Conservation (phyloP, 2,329 filamentous ascomycete genomes). For the Neodidymelliopsis sp. region DNA sequence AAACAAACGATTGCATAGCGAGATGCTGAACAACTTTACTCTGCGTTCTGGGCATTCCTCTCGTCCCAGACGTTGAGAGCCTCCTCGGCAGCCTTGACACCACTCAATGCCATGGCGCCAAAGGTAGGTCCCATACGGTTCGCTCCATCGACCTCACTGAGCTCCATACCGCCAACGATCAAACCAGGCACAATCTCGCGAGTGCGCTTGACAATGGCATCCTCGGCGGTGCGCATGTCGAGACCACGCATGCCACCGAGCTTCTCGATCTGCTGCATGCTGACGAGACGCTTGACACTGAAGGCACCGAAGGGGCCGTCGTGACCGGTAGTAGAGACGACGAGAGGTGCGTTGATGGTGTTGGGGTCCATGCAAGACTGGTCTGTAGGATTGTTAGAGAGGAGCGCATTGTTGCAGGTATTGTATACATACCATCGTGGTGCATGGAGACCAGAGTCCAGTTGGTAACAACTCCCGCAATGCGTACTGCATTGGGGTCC, state of each 20-base stretch:
- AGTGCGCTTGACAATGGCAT: conserved; percentile 91
- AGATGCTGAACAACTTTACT: too few species aligned
- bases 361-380: conserved; percentile 97
- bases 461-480: conserved; percentile 92
- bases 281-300: conserved; percentile 87
- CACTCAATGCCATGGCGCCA: conserved; percentile 85
- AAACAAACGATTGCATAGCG: too few species aligned
- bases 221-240: conserved; percentile 90
- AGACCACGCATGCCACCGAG: conserved; percentile 92
- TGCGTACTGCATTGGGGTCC: conserved; percentile 65
- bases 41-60: conserved; percentile 78
- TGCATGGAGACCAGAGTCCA: conserved; percentile 87
- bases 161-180: conserved; percentile 94
- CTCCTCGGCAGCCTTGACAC: conserved; percentile 91
- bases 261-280: conserved; percentile 83
- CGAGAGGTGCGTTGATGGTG: conserved; percentile 90
- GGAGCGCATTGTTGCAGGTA: neutral
- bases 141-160: conserved; percentile 87
- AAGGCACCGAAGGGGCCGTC: conserved; percentile 93
- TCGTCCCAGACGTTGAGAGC: conserved; percentile 78
- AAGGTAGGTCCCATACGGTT: conserved; percentile 93
- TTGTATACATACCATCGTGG: conserved; percentile 29
- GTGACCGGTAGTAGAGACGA: conserved; percentile 91
- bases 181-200: conserved; percentile 87
- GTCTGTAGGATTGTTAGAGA: conserved; percentile 58